phyloP scores from a whole-genome alignment of 2,329 filamentous ascomycete species.

The Acrocalymma vagum region DNA sequence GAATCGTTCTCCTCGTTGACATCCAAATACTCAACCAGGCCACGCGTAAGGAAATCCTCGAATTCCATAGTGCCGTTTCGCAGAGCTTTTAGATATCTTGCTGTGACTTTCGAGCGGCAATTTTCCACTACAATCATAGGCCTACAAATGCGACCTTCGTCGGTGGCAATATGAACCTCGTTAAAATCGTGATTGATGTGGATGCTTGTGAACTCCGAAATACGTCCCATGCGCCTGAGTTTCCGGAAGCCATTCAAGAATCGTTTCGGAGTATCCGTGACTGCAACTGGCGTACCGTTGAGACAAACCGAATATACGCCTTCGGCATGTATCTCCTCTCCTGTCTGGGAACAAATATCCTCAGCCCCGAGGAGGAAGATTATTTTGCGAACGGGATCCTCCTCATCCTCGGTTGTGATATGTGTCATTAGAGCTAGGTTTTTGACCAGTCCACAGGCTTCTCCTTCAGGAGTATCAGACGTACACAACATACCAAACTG shows the following conservation, averaged over 20 bases:
- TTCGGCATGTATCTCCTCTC: slow-evolving; percentile 84
- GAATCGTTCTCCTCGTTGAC: slow-evolving; percentile 99
- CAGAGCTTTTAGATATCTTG: slow-evolving; percentile 79
- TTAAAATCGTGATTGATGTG: slow-evolving; percentile 94
- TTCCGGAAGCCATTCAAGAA: slow-evolving; percentile 88
- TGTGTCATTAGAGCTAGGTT: slow-evolving; percentile 99
- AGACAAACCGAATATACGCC: slow-evolving; percentile 92
- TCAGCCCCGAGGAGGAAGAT: slow-evolving; percentile 87
- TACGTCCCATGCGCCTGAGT: slow-evolving; percentile 85
- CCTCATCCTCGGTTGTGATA: slow-evolving; percentile 95
- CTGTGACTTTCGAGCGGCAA: slow-evolving; percentile 80
- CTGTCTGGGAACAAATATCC: slow-evolving; percentile 80
- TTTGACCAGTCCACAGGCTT: slow-evolving; percentile 97
- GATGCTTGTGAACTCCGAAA: slow-evolving; percentile 96
- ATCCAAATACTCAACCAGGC: slow-evolving; percentile 94
- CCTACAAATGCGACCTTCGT: slow-evolving; percentile 95
- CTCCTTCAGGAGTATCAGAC: slow-evolving; percentile 97
- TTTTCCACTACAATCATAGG: slow-evolving; percentile 96
- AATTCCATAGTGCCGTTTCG: slow-evolving; percentile 87
- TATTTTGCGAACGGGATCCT: slow-evolving; percentile 85
- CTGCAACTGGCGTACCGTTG: slow-evolving; percentile 91
- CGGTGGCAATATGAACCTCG: slow-evolving; percentile 93
- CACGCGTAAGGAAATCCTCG: slow-evolving; percentile 90
- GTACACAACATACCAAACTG: slow-evolving; percentile 99
- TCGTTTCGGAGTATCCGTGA: slow-evolving; percentile 84